Percentiles rank a stretch among this genome's conserved stretches.
Evolutionary conservation across 2,329 filamentous ascomycete genomes (phyloP).

Genomic region (Arthrobotrys pseudoclavata): DNA sequence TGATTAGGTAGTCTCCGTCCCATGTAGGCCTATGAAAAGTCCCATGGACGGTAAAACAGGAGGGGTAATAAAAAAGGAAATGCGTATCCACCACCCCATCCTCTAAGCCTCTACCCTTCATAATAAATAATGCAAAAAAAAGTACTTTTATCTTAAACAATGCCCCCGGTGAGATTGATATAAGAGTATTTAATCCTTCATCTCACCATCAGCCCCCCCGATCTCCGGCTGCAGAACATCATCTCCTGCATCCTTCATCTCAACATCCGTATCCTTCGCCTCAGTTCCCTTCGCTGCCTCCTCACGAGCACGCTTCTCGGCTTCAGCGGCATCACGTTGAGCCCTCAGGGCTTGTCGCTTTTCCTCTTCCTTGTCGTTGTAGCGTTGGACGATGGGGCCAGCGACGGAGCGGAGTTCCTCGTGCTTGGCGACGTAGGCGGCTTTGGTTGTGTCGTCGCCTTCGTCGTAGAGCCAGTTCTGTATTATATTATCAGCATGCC

Average conservation of each 20-base stretch:
- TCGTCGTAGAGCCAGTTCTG: constrained; percentile 99
- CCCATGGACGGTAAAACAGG: neutral
- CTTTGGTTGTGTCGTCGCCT: constrained; percentile 93
- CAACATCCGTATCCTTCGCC: constrained; percentile 73
- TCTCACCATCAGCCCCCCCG: constrained; percentile 47
- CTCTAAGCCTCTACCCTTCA: constrained; percentile 12
- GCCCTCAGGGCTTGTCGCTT: constrained; percentile 85
- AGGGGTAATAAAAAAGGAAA: neutral
- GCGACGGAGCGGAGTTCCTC: constrained; percentile 93
- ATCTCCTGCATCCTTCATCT: constrained; percentile 66
- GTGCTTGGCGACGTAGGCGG: constrained; percentile 92
- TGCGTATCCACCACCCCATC: constrained; percentile 57
- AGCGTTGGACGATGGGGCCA: constrained; percentile 90
- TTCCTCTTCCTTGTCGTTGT: constrained; percentile 92
- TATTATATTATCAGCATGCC: constrained; percentile 23
- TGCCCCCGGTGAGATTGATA: neutral
- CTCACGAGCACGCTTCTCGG: constrained; percentile 74
- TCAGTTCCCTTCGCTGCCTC: constrained; percentile 79
- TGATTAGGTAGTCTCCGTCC: neutral
- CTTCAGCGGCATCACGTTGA: constrained; percentile 69
- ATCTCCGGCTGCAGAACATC: constrained; percentile 48
- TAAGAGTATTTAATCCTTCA: constrained; percentile 51
- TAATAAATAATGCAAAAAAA: constrained; percentile 5
- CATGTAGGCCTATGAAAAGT: neutral
- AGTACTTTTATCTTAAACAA: constrained; percentile 28